Evolutionary conservation across 345 rosid species (phyloP).

Genomic region (Barbarea vulgaris): DNA sequence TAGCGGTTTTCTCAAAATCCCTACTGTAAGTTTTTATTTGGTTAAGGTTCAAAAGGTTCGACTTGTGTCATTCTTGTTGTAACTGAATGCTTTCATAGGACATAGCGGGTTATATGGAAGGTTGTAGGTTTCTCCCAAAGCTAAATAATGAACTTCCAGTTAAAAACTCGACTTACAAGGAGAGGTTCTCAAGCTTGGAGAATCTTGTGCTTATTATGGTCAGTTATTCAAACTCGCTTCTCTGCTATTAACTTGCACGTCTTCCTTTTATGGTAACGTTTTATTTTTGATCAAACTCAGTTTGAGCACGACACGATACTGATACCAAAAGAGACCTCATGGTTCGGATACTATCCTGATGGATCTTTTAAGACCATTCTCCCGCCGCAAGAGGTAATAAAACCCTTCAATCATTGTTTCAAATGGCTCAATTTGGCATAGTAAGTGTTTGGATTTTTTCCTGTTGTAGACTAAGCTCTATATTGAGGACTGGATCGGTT

Average conservation of each 20-base stretch:
- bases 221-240: constrained; percentile 22
- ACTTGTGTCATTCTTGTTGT: constrained; percentile 1
- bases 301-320: constrained; percentile 77
- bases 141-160: constrained; percentile 60
- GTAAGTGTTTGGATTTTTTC: not conserved
- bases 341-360: constrained; percentile 85
- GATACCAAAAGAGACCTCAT: constrained; percentile 82
- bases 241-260: not conserved
- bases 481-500: constrained; percentile 76
- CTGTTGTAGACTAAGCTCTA: constrained; percentile 56
- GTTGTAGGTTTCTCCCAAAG: constrained; percentile 71
- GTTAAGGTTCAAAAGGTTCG: not conserved
- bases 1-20: constrained; percentile 73
- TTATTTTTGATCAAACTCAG: constrained; percentile 36
- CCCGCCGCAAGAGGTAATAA: constrained; percentile 61
- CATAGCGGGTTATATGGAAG: constrained; percentile 48
- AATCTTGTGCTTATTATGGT: constrained; percentile 82
- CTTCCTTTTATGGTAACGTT: not conserved
- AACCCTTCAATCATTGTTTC: not conserved
- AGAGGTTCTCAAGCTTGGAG: constrained; percentile 64
- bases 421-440: not conserved
- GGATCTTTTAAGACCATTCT: constrained; percentile 59
- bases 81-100: constrained; percentile 39
- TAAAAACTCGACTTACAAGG: constrained; percentile 71
- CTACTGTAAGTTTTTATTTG: constrained; percentile 60